These are phyloP conservation scores for Epichloe gansuensis DNA, from an alignment of 2,329 filamentous ascomycete genomes.

Conservation along the genomic window DNA sequence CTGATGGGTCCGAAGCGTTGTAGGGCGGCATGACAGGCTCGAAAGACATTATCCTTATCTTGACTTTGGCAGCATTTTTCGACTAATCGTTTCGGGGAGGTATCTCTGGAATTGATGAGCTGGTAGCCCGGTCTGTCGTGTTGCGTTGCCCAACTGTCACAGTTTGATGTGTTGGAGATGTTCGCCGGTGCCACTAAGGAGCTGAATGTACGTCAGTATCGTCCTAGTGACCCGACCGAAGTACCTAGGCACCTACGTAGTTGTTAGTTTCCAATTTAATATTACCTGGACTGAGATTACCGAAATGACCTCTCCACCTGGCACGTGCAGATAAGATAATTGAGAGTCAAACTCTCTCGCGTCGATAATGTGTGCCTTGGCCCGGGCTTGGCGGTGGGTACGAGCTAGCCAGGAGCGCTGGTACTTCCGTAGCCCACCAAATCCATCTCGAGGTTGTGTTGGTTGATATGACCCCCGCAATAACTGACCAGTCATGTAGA, in stretches of 20 bases:
- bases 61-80: background rate
- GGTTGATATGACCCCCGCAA: too few species aligned
- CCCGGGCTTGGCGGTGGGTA: too few species aligned
- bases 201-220: too few species aligned
- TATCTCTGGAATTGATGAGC: background rate
- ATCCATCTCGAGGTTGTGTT: too few species aligned
- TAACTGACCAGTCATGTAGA: too few species aligned
- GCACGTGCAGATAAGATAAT: slow-evolving; percentile 3
- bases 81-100: background rate
- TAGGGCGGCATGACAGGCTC: slow-evolving; percentile 55
- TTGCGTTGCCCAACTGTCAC: background rate
- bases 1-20: slow-evolving; percentile 60
- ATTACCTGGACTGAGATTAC: too few species aligned
- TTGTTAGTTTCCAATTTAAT: too few species aligned
- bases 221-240: too few species aligned
- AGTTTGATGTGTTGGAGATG: background rate
- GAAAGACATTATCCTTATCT: slow-evolving; percentile 51
- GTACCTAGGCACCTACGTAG: background rate
- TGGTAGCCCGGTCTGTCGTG: background rate
- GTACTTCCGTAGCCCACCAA: background rate
- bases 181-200: background rate
- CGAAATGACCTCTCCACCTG: background rate
- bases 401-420: too few species aligned
- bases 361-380: too few species aligned
- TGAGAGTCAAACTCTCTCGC: background rate